These are phyloP conservation scores for Teunomyces gatunensis DNA, from an alignment of 805 yeast species.

Conservation along the genomic window DNA sequence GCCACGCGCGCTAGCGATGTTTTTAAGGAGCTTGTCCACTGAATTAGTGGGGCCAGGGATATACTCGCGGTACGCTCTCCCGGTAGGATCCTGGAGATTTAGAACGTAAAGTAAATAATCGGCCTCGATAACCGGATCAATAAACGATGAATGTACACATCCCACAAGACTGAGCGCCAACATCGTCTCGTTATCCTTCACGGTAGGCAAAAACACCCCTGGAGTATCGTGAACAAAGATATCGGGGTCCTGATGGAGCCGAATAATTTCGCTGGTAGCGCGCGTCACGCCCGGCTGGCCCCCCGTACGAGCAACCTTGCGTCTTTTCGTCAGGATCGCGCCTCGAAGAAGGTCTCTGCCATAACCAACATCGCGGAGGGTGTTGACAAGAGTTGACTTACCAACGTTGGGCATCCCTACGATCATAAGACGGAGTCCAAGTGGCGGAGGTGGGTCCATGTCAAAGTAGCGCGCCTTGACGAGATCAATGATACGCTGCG, in stretches of 20 bases:
- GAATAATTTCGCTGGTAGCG: slow-evolving; percentile 70
- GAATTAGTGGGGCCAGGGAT: slow-evolving; percentile 68
- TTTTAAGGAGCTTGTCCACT: slow-evolving; percentile 52
- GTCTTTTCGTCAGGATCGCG: slow-evolving; percentile 32
- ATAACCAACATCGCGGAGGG: slow-evolving; percentile 51
- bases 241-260: slow-evolving; percentile 58
- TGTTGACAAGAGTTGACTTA: slow-evolving; percentile 81
- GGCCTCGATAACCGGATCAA: slow-evolving; percentile 83
- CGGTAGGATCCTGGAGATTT: slow-evolving; percentile 58
- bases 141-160: slow-evolving; percentile 62
- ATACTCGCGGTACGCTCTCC: slow-evolving; percentile 44
- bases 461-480: slow-evolving; percentile 44
- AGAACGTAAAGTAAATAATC: slow-evolving; percentile 76
- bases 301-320: slow-evolving; percentile 80
- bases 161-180: slow-evolving; percentile 71
- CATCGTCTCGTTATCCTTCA: slow-evolving; percentile 65
- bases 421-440: slow-evolving; percentile 74
- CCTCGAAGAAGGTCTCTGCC: slow-evolving; percentile 15
- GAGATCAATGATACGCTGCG: slow-evolving; percentile 46
- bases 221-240: slow-evolving; percentile 85
- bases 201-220: slow-evolving; percentile 83
- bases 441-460: slow-evolving; percentile 71
- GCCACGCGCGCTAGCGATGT: slow-evolving; percentile 43
- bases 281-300: slow-evolving; percentile 89
- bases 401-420: slow-evolving; percentile 99